Evolutionary conservation across 345 rosid genomes (phyloP).

Genomic region (Heritiera littoralis): DNA sequence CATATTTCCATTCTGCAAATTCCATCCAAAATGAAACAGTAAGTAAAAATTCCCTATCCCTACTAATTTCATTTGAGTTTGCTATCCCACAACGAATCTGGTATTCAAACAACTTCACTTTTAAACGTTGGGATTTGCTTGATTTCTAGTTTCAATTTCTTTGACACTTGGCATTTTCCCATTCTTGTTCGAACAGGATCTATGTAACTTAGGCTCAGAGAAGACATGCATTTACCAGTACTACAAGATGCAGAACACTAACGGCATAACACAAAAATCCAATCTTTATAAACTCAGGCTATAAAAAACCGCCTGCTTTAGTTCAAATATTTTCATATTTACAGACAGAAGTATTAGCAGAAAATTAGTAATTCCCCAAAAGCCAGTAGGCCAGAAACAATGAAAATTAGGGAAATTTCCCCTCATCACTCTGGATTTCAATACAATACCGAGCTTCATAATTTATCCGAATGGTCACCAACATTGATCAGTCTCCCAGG

Average conservation of each 20-base stretch:
- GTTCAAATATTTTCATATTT: not conserved
- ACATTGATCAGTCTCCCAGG: conserved; percentile 79
- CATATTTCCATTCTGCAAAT: not conserved
- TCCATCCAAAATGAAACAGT: not conserved
- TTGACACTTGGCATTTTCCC: no score
- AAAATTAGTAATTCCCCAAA: not conserved
- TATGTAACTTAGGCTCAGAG: not conserved
- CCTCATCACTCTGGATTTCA: not conserved
- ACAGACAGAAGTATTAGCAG: not conserved
- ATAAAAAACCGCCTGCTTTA: conserved; percentile 21
- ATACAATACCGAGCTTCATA: not conserved
- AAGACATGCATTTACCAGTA: not conserved
- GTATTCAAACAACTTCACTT: not conserved
- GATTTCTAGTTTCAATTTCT: no score
- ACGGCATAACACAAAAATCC: not conserved
- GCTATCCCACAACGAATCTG: not conserved
- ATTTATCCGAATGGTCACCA: conserved; percentile 35
- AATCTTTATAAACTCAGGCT: conserved; percentile 6
- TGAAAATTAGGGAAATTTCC: not conserved
- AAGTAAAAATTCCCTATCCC: not conserved
- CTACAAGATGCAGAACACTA: not conserved
- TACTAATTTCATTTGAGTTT: not conserved
- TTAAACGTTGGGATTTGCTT: no score
- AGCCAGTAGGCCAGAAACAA: conserved; percentile 4
- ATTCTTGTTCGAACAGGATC: not conserved